Conservation (phyloP, 192 early-diverging fungal genomes). For the Coemansia sp. region DNA sequence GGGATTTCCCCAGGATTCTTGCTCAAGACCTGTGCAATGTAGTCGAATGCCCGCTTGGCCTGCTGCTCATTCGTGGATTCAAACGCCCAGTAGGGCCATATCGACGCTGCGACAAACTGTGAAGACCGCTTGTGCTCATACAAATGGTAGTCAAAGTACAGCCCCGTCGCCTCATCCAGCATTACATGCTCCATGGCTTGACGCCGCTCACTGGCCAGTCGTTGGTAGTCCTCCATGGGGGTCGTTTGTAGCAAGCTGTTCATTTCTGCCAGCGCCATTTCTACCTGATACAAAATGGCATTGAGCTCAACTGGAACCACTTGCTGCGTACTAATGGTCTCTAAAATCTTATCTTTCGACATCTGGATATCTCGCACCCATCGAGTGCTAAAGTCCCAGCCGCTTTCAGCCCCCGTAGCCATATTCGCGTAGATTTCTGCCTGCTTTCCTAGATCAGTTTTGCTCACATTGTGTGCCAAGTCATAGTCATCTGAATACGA, state of each 20-base stretch:
- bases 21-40: slow-evolving; percentile 24
- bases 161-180: slow-evolving; percentile 47
- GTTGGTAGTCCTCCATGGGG: slow-evolving; percentile 6
- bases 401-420: slow-evolving; percentile 68
- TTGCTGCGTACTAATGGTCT: slow-evolving; percentile 54
- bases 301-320: slow-evolving; percentile 73
- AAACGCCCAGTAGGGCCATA: slow-evolving; percentile 68
- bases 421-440: slow-evolving; percentile 59
- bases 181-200: slow-evolving; percentile 56
- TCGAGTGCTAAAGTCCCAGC: slow-evolving; percentile 69
- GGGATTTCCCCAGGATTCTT: slow-evolving; percentile 62
- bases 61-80: slow-evolving; percentile 12
- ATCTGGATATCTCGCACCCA: slow-evolving; percentile 53
- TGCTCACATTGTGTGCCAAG: slow-evolving; percentile 51
- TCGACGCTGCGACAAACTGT: slow-evolving; percentile 50
- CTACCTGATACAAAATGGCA: slow-evolving; percentile 59
- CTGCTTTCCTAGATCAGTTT: slow-evolving; percentile 13
- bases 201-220: slow-evolving; percentile 33
- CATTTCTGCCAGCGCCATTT: slow-evolving; percentile 19
- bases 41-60: slow-evolving; percentile 43
- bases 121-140: slow-evolving; percentile 21
- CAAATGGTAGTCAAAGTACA: slow-evolving; percentile 61
- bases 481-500: slow-evolving; percentile 60
- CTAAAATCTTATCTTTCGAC: slow-evolving; percentile 40
- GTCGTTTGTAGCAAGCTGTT: neutral